These are phyloP conservation scores for Jaminaea rosea DNA, from an alignment of 1,284 basidiomycete genomes.

Conservation along the genomic window DNA sequence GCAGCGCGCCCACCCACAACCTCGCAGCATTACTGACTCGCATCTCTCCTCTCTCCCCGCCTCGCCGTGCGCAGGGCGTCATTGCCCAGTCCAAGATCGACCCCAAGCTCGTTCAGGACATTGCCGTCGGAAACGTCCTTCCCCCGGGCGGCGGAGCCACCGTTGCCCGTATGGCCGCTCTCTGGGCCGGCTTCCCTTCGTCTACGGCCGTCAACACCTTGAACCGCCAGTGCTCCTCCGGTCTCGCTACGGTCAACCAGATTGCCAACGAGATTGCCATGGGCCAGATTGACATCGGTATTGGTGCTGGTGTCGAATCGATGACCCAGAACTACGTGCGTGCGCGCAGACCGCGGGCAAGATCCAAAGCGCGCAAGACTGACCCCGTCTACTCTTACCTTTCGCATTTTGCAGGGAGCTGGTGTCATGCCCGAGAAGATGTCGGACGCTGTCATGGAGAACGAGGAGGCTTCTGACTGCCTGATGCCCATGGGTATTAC, in stretches of 20 bases:
- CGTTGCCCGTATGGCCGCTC: conserved; percentile 85
- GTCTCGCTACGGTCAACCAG: conserved; percentile 76
- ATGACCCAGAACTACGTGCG: conserved; percentile 66
- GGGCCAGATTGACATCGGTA: conserved; percentile 65
- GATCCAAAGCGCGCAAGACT: too few relatives aligned
- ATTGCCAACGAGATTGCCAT: conserved; percentile 75
- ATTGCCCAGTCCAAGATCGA: conserved; percentile 56
- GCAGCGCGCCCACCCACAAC: too few relatives aligned
- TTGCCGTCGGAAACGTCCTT: conserved; percentile 81
- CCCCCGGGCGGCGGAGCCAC: conserved; percentile 81
- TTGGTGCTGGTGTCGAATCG: conserved; percentile 87
- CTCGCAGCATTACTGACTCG: too few relatives aligned
- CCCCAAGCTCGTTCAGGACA: conserved; percentile 64
- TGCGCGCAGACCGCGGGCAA: too few relatives aligned
- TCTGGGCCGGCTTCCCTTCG: conserved; percentile 79
- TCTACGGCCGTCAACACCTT: conserved; percentile 63
- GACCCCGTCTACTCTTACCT: not conserved
- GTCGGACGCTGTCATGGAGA: conserved; percentile 70
- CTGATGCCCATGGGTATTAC: conserved; percentile 93
- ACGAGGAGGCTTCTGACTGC: conserved; percentile 79
- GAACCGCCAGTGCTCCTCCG: conserved; percentile 82
- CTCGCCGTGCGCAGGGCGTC: conserved; percentile 22
- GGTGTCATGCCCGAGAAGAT: conserved; percentile 63
- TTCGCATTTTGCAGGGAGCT: conserved; percentile 61
- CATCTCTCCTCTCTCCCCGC: not conserved